A percentile compares a stretch with the other conserved stretches of the same genome.
phyloP scores from a whole-genome alignment of 2,329 filamentous ascomycete species.

The Penicillium sp. region DNA sequence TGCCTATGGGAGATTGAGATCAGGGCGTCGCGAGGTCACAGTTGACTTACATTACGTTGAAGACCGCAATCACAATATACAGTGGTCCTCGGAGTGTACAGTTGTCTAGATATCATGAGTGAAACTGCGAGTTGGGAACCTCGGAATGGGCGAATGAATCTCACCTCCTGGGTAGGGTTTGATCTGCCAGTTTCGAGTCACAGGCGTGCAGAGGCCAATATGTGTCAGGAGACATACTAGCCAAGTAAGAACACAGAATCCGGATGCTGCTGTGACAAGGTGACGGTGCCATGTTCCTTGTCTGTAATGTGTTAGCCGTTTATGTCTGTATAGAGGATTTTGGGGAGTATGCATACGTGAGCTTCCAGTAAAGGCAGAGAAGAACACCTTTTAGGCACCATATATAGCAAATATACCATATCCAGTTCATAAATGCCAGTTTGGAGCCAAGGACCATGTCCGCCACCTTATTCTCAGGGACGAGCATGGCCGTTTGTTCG shows the following conservation, averaged over 20 bases:
- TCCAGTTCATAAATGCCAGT: slow-evolving; percentile 36
- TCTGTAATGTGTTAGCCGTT: slow-evolving; percentile 6
- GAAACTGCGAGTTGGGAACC: too few relatives aligned
- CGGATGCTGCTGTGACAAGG: slow-evolving; percentile 23
- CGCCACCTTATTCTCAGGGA: slow-evolving; percentile 27
- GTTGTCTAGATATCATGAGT: slow-evolving; percentile 13
- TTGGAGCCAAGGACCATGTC: slow-evolving; percentile 31
- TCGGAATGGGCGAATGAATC: neutral
- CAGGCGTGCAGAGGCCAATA: slow-evolving; percentile 31
- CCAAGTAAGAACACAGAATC: slow-evolving; percentile 29
- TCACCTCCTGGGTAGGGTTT: slow-evolving; percentile 32
- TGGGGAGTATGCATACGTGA: slow-evolving; percentile 21
- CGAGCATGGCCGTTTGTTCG: slow-evolving; percentile 24
- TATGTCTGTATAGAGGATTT: neutral
- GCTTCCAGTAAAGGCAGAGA: slow-evolving; percentile 33
- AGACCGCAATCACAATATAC: slow-evolving; percentile 21
- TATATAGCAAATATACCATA: slow-evolving; percentile 37
- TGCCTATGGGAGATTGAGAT: neutral
- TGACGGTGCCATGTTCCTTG: slow-evolving; percentile 29
- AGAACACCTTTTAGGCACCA: slow-evolving; percentile 38
- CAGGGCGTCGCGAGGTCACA: neutral
- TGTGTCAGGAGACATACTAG: slow-evolving; percentile 32
- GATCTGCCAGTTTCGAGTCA: slow-evolving; percentile 34
- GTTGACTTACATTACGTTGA: slow-evolving; percentile 20
- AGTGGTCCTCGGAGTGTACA: slow-evolving; percentile 24